Percentiles rank a stretch among this genome's conserved stretches.
Conservation (phyloP, 2,329 filamentous ascomycete genomes). For the Pyrenochaeta sp. region DNA sequence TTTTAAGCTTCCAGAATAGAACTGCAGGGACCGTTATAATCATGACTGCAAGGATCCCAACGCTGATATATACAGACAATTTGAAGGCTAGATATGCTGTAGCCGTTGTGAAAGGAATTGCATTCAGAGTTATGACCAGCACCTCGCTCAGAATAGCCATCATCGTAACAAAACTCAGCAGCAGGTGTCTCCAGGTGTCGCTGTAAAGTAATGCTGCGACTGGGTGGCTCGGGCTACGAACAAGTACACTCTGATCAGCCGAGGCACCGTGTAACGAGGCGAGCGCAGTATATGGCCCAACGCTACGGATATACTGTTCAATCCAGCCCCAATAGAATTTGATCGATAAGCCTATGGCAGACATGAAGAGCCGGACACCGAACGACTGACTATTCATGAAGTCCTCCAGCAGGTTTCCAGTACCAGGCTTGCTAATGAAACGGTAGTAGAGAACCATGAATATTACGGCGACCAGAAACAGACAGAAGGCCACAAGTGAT, state of each 20-base stretch:
- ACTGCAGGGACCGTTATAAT: neutral
- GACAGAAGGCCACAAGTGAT: neutral
- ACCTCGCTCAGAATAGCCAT: slow-evolving; percentile 9
- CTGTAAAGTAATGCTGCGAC: neutral
- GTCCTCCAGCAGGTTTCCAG: slow-evolving; percentile 6
- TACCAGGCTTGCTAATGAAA: slow-evolving; percentile 13
- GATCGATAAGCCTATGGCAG: slow-evolving; percentile 5
- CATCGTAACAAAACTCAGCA: slow-evolving; percentile 2
- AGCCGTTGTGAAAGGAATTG: slow-evolving; percentile 3
- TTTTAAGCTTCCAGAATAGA: slow-evolving; percentile 3
- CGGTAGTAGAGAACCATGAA: slow-evolving; percentile 15
- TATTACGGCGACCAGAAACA: slow-evolving; percentile 6
- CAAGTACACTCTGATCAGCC: slow-evolving; percentile 5
- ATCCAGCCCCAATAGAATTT: slow-evolving; percentile 14
- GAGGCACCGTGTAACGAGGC: slow-evolving; percentile 4
- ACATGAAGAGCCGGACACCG: slow-evolving; percentile 15
- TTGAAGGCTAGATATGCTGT: slow-evolving; percentile 1
- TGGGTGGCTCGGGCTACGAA: slow-evolving; percentile 1
- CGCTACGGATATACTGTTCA: slow-evolving; percentile 5
- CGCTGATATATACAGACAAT: slow-evolving; percentile 8
- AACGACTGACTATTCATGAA: slow-evolving; percentile 17
- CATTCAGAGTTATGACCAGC: slow-evolving; percentile 6
- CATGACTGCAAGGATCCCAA: slow-evolving; percentile 6
- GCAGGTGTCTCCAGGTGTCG: neutral
- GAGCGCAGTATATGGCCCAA: slow-evolving; percentile 2